Percentiles rank a stretch among this genome's conserved stretches.
These are phyloP conservation scores for Populus hybrid DNA, from an alignment of 441 rosid genomes.

Conservation along the genomic window DNA sequence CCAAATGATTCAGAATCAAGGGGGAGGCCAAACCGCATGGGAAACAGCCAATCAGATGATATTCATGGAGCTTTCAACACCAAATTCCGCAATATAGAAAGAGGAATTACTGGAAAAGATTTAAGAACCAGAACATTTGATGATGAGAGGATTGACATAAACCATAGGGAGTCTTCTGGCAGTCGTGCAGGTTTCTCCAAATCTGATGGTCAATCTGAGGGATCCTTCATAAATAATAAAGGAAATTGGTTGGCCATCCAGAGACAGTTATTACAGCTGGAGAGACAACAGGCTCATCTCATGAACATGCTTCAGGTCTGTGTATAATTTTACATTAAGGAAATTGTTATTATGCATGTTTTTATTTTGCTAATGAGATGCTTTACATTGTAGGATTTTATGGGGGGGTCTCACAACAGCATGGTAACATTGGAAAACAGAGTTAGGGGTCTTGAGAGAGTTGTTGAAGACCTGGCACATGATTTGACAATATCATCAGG, in stretches of 20 bases:
- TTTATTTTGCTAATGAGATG: conserved; percentile 15
- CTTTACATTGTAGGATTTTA: conserved; percentile 67
- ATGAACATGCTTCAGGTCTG: conserved; percentile 95
- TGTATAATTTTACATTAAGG: conserved; percentile 7
- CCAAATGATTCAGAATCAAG: conserved; percentile 43
- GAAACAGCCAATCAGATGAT: conserved; percentile 51
- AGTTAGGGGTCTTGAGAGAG: conserved; percentile 95
- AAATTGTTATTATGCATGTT: conserved; percentile 4
- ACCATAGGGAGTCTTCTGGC: conserved; percentile 53
- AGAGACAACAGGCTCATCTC: conserved; percentile 92
- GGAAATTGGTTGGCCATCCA: conserved; percentile 96
- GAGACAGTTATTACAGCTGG: conserved; percentile 88
- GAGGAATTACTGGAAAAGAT: conserved; percentile 52
- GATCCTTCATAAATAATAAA: conserved; percentile 63
- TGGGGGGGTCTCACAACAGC: conserved; percentile 97
- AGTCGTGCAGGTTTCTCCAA: conserved; percentile 52
- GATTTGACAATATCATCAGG: conserved; percentile 87
- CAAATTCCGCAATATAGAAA: conserved; percentile 43
- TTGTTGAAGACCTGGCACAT: conserved; percentile 90
- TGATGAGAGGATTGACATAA: conserved; percentile 48
- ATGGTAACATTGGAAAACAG: conserved; percentile 91
- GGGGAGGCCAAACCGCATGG: conserved; percentile 45
- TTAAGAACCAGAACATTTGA: conserved; percentile 52
- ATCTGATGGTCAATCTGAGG: conserved; percentile 70
- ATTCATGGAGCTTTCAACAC: conserved; percentile 37